Base-by-base conservation (phyloP, 1,284 basidiomycete species). In the Rhodotorula sp. region DNA sequence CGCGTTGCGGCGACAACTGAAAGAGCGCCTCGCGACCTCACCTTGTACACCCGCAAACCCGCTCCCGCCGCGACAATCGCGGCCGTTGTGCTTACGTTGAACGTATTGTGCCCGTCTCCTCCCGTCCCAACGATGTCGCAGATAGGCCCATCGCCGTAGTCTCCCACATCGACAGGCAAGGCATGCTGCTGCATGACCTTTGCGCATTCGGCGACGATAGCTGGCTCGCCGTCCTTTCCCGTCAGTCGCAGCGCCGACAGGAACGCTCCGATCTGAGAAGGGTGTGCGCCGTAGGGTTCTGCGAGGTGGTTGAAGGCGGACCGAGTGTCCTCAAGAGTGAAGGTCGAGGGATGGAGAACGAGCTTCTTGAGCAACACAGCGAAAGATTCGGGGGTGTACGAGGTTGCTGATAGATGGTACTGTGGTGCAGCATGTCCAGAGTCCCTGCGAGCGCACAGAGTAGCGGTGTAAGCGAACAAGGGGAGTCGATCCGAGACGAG, bases 31-130 rank as follows among this genome's bases (percentile, higher is more conserved):
- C 13, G 5, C 10, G 13, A 20, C 73, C 84, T 73, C 78, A 93
- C 92, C 85, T 98, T 98, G 81, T 94, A 88, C 1, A 98, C 92
- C 61, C 92, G 85, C 1, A 92, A 90, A 22, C 95, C 95, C 1
- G 94, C 91, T 22, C 95, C 95, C 27, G 93, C 93, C 32, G 94
- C 94, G 27, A 99, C 92, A 70, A 99, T 87, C 6, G 88, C 94
- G 2, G 95, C 95, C 0, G 93, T 91, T 0, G 95, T 98, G 77
- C 92, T 95, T 55, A 98, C 94, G 80, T 99, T 98, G 85, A 95
- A 99, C 0, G 95, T 90, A 78, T 98, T 92, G 82, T 95, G 89
- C 0, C 94, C 94, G 81, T 98, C 95, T 19, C 95, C 95, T n/a
- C 95, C 95, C 0, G 89, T 90, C 22, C 90, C 86, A 62, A 89